These are phyloP conservation scores for Sporothrix euskadiensis DNA, from an alignment of 2,329 filamentous ascomycete genomes.

Conservation along the genomic window DNA sequence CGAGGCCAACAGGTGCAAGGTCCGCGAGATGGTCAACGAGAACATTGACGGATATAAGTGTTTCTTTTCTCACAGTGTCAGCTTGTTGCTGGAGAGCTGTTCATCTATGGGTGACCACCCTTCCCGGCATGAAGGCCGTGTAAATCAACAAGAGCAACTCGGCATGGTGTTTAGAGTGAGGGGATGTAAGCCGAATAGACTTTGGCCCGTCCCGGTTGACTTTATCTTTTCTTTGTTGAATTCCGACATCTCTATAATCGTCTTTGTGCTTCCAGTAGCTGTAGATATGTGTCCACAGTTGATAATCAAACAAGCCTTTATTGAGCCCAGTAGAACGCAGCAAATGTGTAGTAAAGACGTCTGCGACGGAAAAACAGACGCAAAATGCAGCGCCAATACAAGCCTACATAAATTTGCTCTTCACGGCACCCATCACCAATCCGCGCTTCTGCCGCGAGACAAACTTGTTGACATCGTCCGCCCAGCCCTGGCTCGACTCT, in stretches of 20 bases:
- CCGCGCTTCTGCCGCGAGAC: conserved; percentile 85
- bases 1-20: conserved; percentile 39
- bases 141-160: not conserved
- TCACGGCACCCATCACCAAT: conserved; percentile 69
- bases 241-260: not conserved
- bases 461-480: conserved; percentile 84
- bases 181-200: not conserved
- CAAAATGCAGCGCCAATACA: not conserved
- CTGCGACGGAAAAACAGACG: too few relatives aligned
- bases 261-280: not conserved
- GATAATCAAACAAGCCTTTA: conserved; percentile 14
- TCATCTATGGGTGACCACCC: conserved; percentile 10
- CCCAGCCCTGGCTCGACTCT: conserved; percentile 78
- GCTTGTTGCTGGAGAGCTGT: not conserved
- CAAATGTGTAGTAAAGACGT: not conserved
- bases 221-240: not conserved
- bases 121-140: conserved; percentile 17
- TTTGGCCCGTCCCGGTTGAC: not conserved
- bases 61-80: not conserved
- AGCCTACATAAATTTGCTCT: conserved; percentile 53
- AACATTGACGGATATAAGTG: conserved; percentile 40
- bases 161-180: conserved; percentile 2
- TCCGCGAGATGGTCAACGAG: conserved; percentile 38
- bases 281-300: not conserved
- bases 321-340: not conserved